Evolutionary conservation across 179 eudicot species (phyloP).

Genomic region (Sideroxylon spinosum): DNA sequence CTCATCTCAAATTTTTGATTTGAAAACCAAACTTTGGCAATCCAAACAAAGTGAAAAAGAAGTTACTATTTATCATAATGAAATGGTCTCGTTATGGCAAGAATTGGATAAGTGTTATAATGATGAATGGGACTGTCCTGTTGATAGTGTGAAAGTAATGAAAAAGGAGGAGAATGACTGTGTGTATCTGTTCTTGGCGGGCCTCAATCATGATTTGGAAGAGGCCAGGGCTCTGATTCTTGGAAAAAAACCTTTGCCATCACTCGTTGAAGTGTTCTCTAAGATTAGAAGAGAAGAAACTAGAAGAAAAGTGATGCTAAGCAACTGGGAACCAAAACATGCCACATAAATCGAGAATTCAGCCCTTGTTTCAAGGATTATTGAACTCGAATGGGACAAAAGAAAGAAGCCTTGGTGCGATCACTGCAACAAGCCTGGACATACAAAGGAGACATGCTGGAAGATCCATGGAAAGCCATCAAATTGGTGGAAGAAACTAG

Average conservation of each 20-base stretch:
- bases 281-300: conserved; percentile 1
- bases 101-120: conserved; percentile 1
- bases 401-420: no score
- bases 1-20: no score
- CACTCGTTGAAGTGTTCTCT: not conserved
- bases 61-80: no score
- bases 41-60: no score
- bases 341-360: not conserved
- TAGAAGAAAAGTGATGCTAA: not conserved
- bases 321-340: not conserved
- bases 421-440: no score
- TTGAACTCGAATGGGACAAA: not conserved
- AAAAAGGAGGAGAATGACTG: not conserved
- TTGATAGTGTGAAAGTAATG: not conserved
- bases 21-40: no score
- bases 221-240: not conserved
- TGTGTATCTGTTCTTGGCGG: not conserved
- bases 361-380: no score
- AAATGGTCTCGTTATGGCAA: not conserved
- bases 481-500: not conserved
- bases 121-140: not conserved
- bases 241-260: not conserved
- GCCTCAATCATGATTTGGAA: not conserved
- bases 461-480: not conserved
- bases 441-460: not conserved